Percentiles rank a stretch among this genome's conserved stretches.
phyloP scores from a whole-genome alignment of 2,329 filamentous ascomycete genomes.

The Thermoascus crustaceus region DNA sequence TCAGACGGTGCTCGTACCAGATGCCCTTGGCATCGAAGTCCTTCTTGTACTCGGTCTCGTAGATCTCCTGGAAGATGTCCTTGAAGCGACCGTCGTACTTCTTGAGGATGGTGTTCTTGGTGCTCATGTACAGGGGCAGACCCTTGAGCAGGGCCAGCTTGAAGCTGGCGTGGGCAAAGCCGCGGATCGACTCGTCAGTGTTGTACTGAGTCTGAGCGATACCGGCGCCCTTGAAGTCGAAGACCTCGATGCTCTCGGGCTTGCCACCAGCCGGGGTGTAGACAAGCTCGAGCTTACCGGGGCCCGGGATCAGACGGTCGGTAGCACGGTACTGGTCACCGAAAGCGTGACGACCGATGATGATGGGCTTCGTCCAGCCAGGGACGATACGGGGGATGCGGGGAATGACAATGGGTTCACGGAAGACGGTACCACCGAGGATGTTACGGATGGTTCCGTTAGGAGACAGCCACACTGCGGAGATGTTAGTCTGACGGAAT shows the following conservation, averaged over 20 bases:
- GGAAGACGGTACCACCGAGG: constrained; percentile 91
- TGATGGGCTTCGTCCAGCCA: constrained; percentile 98
- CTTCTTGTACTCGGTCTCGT: constrained; percentile 76
- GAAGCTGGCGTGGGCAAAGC: constrained; percentile 94
- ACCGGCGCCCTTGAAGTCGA: constrained; percentile 75
- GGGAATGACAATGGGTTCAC: constrained; percentile 95
- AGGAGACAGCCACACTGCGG: constrained; percentile 94
- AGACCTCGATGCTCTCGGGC: constrained; percentile 82
- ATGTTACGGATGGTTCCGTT: constrained; percentile 76
- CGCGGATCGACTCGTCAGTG: constrained; percentile 87
- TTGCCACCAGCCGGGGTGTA: constrained; percentile 75
- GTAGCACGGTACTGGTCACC: constrained; percentile 98
- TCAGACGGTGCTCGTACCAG: constrained; percentile 99
- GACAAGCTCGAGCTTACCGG: constrained; percentile 88
- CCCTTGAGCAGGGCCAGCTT: constrained; percentile 84
- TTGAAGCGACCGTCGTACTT: constrained; percentile 98
- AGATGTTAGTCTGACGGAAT: too few relatives aligned
- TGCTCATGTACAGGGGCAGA: constrained; percentile 98
- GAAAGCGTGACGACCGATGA: constrained; percentile 96
- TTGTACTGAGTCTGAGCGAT: constrained; percentile 97
- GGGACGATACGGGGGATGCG: constrained; percentile 87
- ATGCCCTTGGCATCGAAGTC: constrained; percentile 86
- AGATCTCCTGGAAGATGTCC: constrained; percentile 98
- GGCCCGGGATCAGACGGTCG: constrained; percentile 73
- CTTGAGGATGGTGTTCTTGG: constrained; percentile 99